Evolutionary conservation across 2,329 filamentous ascomycete species (phyloP).

Genomic region (Botrytis deweyae): DNA sequence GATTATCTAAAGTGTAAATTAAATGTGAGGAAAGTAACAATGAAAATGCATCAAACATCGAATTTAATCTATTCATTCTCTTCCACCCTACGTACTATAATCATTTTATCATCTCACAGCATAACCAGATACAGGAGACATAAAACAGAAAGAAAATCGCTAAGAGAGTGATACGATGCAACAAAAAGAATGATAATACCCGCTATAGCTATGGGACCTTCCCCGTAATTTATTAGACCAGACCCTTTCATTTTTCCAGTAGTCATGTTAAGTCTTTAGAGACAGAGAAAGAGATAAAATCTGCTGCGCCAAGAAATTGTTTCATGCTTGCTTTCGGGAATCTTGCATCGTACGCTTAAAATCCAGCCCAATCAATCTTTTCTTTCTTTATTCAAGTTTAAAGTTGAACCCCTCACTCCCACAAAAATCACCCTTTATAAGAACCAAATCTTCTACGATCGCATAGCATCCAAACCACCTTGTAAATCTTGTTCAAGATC

Average conservation of each 20-base stretch:
- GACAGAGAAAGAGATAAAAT: not conserved
- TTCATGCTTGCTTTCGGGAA: slow-evolving; percentile 3
- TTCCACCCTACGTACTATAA: not conserved
- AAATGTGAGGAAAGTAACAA: not conserved
- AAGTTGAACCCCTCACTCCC: not conserved
- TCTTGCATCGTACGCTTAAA: not conserved
- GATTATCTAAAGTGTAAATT: not conserved
- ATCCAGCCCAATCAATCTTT: slow-evolving; percentile 2
- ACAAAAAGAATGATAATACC: not conserved
- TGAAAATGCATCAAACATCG: not conserved
- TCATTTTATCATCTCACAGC: not conserved
- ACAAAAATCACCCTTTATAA: not conserved
- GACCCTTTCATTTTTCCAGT: slow-evolving; percentile 10
- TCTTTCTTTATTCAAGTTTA: not conserved
- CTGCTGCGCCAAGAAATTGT: not conserved
- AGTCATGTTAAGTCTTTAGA: not conserved
- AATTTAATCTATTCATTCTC: not conserved
- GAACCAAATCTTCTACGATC: slow-evolving; percentile 26
- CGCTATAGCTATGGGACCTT: slow-evolving; percentile 3
- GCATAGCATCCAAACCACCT: slow-evolving; percentile 40
- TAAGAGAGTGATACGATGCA: not conserved
- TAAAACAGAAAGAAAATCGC: not conserved
- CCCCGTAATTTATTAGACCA: slow-evolving; percentile 8
- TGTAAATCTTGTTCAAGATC: slow-evolving; percentile 42
- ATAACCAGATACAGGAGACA: not conserved